A percentile compares a stretch with the other conserved stretches of the same genome.
phyloP scores from a whole-genome alignment of 78 protist genomes.

The Pelomyxa schiedti region DNA sequence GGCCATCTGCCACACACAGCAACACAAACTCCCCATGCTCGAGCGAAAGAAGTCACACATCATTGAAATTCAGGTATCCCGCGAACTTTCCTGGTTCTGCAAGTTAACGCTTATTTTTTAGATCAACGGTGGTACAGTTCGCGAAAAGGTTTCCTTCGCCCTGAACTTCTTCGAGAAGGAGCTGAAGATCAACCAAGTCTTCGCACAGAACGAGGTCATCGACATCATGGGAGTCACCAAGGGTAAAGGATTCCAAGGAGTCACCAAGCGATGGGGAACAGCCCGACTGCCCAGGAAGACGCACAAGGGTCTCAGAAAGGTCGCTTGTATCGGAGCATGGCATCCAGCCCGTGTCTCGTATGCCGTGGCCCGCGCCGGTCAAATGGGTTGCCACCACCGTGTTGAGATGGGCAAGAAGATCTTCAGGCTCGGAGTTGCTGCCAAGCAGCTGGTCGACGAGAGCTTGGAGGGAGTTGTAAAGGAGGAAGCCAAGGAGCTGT shows the following conservation, averaged over 20 bases:
- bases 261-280: slow-evolving; percentile 94
- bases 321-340: slow-evolving; percentile 99
- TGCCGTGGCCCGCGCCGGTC: slow-evolving; percentile 99
- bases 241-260: slow-evolving; percentile 99
- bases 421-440: slow-evolving; percentile 88
- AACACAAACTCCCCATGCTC: slow-evolving; percentile 50
- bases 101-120: background rate
- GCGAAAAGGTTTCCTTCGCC: slow-evolving; percentile 93
- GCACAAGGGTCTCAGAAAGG: slow-evolving; percentile 99
- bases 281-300: slow-evolving; percentile 98
- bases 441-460: too few species aligned
- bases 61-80: slow-evolving; percentile 99
- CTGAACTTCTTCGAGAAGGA: slow-evolving; percentile 83
- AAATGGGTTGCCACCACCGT: slow-evolving; percentile 98
- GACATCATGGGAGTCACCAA: slow-evolving; percentile 96
- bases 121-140: slow-evolving; percentile 98
- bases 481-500: too few species aligned
- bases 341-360: slow-evolving; percentile 96
- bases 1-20: slow-evolving; percentile 98
- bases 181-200: slow-evolving; percentile 79
- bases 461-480: too few species aligned
- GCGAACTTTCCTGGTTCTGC: background rate
- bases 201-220: slow-evolving; percentile 83
- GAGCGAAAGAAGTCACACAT: slow-evolving; percentile 98
- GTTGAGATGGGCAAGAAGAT: slow-evolving; percentile 99